These are phyloP conservation scores for Lepidium sativum DNA, from an alignment of 345 rosid genomes.

Conservation along the genomic window DNA sequence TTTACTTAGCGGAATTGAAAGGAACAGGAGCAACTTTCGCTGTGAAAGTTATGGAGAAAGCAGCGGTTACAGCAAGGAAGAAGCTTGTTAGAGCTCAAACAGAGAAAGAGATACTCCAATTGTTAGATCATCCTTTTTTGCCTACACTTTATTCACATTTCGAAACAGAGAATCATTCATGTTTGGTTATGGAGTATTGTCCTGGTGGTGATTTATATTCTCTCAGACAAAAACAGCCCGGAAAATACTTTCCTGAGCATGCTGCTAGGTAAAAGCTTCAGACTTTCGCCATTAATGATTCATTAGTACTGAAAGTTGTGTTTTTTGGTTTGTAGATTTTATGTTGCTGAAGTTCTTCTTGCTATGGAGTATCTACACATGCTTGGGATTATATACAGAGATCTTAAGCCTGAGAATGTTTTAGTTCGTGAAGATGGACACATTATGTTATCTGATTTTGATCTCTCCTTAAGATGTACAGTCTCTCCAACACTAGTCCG, in stretches of 20 bases:
- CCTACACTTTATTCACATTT: constrained; percentile 83
- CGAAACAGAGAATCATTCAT: constrained; percentile 69
- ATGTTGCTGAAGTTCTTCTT: constrained; percentile 82
- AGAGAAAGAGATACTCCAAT: constrained; percentile 78
- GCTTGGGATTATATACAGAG: constrained; percentile 85
- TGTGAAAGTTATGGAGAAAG: constrained; percentile 78
- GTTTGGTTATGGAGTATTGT: constrained; percentile 96
- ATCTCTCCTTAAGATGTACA: constrained; percentile 64
- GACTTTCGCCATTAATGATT: not conserved
- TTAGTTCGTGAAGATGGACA: constrained; percentile 76
- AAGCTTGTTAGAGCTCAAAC: constrained; percentile 89
- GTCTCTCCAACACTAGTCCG: constrained; percentile 56
- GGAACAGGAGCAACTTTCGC: constrained; percentile 69
- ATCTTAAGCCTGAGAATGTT: constrained; percentile 81
- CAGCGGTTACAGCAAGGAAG: constrained; percentile 61
- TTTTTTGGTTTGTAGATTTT: constrained; percentile 42
- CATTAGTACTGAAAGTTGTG: not conserved
- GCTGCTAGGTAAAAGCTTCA: constrained; percentile 56
- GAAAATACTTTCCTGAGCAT: constrained; percentile 76
- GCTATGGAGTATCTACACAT: constrained; percentile 84
- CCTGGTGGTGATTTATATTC: constrained; percentile 94
- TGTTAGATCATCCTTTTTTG: constrained; percentile 84
- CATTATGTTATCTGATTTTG: constrained; percentile 78
- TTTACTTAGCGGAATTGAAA: constrained; percentile 68
- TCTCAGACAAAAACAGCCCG: constrained; percentile 76